Percentiles rank a stretch among this genome's conserved stretches.
Evolutionary conservation across 306 rosid species (phyloP).

Genomic region (Sophora flavescens): DNA sequence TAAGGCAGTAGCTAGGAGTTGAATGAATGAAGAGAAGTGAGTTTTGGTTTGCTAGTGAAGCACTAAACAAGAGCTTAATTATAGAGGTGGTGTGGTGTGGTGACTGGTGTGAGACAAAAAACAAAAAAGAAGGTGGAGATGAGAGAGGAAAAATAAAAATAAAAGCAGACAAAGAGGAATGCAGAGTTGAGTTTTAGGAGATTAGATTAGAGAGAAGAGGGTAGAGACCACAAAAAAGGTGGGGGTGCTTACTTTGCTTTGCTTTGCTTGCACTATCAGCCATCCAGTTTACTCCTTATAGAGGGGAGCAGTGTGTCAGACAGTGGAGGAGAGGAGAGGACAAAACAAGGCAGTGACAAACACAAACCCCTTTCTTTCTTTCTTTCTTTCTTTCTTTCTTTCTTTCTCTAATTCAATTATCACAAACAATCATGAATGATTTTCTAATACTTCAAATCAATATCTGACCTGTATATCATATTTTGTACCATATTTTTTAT

Average conservation of each 20-base stretch:
- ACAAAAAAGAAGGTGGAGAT: too few species aligned
- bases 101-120: slow-evolving; percentile 37
- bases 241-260: slow-evolving; percentile 40
- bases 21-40: slow-evolving; percentile 26
- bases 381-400: too few species aligned
- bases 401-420: background rate
- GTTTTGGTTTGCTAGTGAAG: slow-evolving; percentile 53
- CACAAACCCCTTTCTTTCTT: slow-evolving; percentile 24
- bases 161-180: slow-evolving; percentile 51
- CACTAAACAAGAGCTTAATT: slow-evolving; percentile 69
- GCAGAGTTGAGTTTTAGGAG: slow-evolving; percentile 40
- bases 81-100: slow-evolving; percentile 50
- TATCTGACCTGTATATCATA: too few species aligned
- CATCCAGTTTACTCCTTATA: slow-evolving; percentile 72
- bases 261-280: slow-evolving; percentile 86
- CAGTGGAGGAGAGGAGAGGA: slow-evolving; percentile 61
- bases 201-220: background rate
- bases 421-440: too few species aligned
- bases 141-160: background rate
- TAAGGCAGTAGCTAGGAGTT: background rate
- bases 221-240: slow-evolving; percentile 26
- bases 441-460: too few species aligned
- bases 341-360: slow-evolving; percentile 39
- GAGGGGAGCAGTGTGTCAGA: slow-evolving; percentile 71
- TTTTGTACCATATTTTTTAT: too few species aligned